Evolutionary conservation across 1,284 basidiomycete species (phyloP).

Genomic region (Fomitiporia mediterranea): DNA sequence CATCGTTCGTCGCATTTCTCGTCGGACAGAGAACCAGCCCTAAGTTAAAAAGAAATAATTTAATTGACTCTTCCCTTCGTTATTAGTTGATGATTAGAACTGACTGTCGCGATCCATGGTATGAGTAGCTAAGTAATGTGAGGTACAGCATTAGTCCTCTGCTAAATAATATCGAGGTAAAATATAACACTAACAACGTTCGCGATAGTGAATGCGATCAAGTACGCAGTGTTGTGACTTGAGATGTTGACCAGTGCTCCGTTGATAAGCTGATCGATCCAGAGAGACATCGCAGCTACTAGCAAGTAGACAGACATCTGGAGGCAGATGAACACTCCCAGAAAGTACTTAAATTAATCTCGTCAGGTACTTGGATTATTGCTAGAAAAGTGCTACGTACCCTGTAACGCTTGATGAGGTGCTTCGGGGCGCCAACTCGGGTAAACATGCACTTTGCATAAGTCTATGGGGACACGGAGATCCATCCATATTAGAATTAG

Average conservation of each 20-base stretch:
- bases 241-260: constrained; percentile 43
- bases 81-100: not conserved
- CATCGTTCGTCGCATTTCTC: constrained; percentile 17
- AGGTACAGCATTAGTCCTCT: not conserved
- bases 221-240: constrained; percentile 37
- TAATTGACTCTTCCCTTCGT: not conserved
- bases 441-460: constrained; percentile 48
- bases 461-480: not conserved
- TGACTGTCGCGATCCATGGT: constrained; percentile 44
- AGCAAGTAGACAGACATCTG: constrained; percentile 54
- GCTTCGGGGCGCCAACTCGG: constrained; percentile 47
- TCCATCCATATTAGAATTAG: not conserved
- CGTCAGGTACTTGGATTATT: not conserved
- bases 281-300: constrained; percentile 45
- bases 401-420: constrained; percentile 44
- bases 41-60: too few relatives aligned
- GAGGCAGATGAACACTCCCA: constrained; percentile 50
- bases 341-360: constrained; percentile 40
- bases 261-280: constrained; percentile 49
- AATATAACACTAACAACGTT: constrained; percentile 32
- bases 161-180: not conserved
- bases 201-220: constrained; percentile 41
- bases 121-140: constrained; percentile 28
- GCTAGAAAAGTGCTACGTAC: not conserved
- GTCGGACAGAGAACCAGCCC: constrained; percentile 18